Conservation (phyloP, 2,329 filamentous ascomycete genomes). For the Monosporascus ibericus region DNA sequence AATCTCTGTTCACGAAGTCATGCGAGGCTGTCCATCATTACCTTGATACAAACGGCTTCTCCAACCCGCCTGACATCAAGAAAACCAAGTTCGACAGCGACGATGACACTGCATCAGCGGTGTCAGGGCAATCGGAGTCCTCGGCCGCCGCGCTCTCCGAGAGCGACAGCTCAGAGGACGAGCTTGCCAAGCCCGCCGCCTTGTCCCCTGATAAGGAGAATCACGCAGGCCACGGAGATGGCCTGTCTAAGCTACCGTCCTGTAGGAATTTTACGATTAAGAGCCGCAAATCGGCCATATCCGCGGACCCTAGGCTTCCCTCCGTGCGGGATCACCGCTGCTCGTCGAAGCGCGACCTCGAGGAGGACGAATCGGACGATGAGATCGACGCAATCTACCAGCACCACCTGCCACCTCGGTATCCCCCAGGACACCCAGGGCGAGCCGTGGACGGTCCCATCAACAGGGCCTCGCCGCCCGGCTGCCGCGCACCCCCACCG, state of each 20-base stretch:
- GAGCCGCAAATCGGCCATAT: background rate
- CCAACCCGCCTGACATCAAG: conserved; percentile 13
- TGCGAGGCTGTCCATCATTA: conserved; percentile 22
- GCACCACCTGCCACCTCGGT: background rate
- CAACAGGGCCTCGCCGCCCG: background rate
- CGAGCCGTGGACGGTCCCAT: background rate
- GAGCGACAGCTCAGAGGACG: conserved; percentile 21
- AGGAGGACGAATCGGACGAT: background rate
- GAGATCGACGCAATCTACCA: background rate
- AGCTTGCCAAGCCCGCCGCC: conserved; percentile 12
- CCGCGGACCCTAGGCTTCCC: background rate
- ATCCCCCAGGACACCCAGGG: background rate
- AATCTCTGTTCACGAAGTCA: conserved; percentile 23
- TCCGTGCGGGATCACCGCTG: background rate
- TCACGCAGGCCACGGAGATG: background rate
- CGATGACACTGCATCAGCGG: conserved; percentile 18
- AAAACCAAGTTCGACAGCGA: conserved; percentile 9
- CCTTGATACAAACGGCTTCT: conserved; percentile 20
- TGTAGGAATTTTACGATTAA: background rate
- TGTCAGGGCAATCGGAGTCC: conserved; percentile 16
- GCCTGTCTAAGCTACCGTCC: background rate
- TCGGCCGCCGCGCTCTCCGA: conserved; percentile 18
- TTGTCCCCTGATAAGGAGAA: background rate
- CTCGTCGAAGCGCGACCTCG: background rate
- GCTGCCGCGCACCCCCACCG: conserved; percentile 6